phyloP scores from a whole-genome alignment of 163 green algal genomes.

The Scenedesmus sp. region DNA sequence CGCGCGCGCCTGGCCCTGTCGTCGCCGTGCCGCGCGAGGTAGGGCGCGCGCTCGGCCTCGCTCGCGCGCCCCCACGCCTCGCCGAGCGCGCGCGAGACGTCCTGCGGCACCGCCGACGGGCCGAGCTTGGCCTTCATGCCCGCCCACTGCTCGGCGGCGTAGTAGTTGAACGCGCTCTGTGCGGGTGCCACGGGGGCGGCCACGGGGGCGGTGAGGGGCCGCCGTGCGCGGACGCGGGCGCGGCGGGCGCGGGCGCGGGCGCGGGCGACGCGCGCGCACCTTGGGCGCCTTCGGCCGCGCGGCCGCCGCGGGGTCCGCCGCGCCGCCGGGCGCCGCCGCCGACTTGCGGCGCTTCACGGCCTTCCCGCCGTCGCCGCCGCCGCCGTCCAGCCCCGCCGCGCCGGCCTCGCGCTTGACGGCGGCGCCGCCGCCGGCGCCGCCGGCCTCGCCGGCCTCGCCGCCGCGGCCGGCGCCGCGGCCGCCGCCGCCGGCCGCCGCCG shows the following conservation, averaged over 20 bases:
- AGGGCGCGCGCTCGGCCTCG: conserved; percentile 23
- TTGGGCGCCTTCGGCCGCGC: conserved; percentile 38
- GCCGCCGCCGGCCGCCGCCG: conserved; percentile 22
- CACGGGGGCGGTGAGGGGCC: no score
- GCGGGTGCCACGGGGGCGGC: no score
- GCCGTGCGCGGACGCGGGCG: neutral
- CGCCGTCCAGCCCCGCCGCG: neutral
- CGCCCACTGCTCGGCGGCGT: conserved; percentile 40
- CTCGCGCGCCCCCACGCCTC: conserved; percentile 19
- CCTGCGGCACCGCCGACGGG: conserved; percentile 1
- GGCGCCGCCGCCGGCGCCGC: conserved; percentile 12
- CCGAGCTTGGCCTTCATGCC: conserved; percentile 29
- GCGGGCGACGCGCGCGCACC: neutral
- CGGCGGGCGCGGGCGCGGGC: neutral
- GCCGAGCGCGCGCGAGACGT: conserved; percentile 29
- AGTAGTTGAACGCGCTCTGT: conserved; percentile 49
- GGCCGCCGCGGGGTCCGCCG: neutral
- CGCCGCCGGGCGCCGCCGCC: neutral
- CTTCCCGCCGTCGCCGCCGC: neutral
- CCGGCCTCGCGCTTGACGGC: conserved; percentile 18
- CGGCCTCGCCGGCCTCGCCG: neutral
- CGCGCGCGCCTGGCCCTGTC: neutral
- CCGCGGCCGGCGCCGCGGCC: neutral
- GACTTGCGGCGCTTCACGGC: conserved; percentile 20
- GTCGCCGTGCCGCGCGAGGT: neutral